Evolutionary conservation across 371 early-diverging fungal species (phyloP).

Genomic region (Mucor irregularis): DNA sequence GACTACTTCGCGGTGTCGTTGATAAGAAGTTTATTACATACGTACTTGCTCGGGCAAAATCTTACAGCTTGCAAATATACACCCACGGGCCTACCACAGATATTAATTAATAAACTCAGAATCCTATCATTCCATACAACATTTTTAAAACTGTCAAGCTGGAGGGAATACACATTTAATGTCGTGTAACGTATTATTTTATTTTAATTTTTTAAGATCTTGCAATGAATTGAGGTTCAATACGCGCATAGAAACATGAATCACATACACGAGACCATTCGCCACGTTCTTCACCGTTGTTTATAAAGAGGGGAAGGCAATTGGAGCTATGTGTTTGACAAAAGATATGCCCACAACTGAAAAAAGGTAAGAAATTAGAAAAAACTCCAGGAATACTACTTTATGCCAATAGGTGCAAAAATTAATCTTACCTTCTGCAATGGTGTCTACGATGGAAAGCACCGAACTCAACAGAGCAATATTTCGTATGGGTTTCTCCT

Average conservation of each 20-base stretch:
- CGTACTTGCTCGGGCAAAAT: no score
- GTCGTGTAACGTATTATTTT: not conserved
- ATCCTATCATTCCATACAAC: no score
- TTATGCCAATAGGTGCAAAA: not conserved
- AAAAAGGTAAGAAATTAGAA: not conserved
- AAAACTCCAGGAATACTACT: not conserved
- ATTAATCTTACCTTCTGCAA: slow-evolving; percentile 24
- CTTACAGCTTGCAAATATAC: no score
- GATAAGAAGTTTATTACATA: no score
- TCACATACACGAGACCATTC: slow-evolving; percentile 34
- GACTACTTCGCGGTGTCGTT: no score
- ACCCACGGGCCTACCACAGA: no score
- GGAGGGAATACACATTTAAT: no score
- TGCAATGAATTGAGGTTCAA: slow-evolving; percentile 12
- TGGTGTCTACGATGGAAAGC: slow-evolving; percentile 23
- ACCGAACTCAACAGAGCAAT: slow-evolving; percentile 16
- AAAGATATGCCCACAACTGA: slow-evolving; percentile 29
- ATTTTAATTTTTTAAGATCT: slow-evolving; percentile 9
- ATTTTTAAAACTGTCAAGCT: no score
- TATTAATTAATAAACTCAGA: no score
- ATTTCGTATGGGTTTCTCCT: not conserved
- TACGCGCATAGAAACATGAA: slow-evolving; percentile 21
- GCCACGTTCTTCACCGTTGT: slow-evolving; percentile 17
- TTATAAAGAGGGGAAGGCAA: slow-evolving; percentile 11
- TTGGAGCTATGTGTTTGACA: slow-evolving; percentile 28